phyloP scores from a whole-genome alignment of 768 basidiomycete genomes.

The Naganishia onofrii region DNA sequence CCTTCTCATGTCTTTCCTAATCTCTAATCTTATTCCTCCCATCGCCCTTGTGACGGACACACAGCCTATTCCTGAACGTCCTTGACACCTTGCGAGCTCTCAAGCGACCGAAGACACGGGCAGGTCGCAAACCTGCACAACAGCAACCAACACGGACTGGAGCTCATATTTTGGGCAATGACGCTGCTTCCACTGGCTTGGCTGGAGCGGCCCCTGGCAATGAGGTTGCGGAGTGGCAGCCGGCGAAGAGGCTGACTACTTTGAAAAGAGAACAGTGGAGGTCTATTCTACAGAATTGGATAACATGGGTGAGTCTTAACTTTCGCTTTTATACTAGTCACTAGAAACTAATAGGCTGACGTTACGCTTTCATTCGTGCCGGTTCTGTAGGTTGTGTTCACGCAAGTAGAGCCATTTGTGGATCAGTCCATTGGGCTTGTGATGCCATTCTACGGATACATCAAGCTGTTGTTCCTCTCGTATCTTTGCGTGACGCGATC shows the following conservation, averaged over 20 bases:
- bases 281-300: conserved; percentile 16
- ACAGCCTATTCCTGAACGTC: conserved; percentile 7
- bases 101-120: conserved; percentile 3
- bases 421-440: conserved; percentile 5
- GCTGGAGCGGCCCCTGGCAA: background rate
- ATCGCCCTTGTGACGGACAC: background rate
- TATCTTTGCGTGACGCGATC: conserved; percentile 15
- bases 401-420: conserved; percentile 5
- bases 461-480: conserved; percentile 8
- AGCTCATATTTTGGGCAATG: background rate
- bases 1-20: background rate
- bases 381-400: background rate
- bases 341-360: background rate
- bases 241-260: background rate
- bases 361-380: background rate
- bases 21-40: background rate
- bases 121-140: background rate
- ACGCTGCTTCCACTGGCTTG: background rate
- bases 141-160: background rate
- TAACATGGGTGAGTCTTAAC: conserved; percentile 16
- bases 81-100: conserved; percentile 8
- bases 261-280: conserved; percentile 17
- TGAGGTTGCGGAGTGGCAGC: conserved; percentile 9
- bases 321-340: background rate
- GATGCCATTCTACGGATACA: conserved; percentile 6